These are phyloP conservation scores for Cladorrhinum sp. DNA, from an alignment of 2,329 filamentous ascomycete genomes.

Conservation along the genomic window DNA sequence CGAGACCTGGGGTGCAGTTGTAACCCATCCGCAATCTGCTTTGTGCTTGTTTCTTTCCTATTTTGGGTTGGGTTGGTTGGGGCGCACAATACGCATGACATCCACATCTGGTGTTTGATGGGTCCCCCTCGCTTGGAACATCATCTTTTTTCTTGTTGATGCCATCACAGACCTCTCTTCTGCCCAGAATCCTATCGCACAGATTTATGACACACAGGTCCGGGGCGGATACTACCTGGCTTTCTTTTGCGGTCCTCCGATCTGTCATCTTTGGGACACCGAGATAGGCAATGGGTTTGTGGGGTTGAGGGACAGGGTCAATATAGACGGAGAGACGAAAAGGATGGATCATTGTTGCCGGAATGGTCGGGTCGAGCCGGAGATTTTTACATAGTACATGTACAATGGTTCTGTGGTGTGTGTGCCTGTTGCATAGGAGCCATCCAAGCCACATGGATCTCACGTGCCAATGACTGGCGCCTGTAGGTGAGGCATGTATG, in stretches of 20 bases:
- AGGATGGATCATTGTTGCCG: not conserved
- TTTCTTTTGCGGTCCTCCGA: not conserved
- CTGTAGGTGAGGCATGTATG: not conserved
- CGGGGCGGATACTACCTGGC: not conserved
- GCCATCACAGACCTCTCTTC: not conserved
- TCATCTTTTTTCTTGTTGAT: not conserved
- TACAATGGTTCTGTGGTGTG: not conserved
- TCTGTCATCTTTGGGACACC: not conserved
- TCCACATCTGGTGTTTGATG: not conserved
- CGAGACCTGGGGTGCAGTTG: not conserved
- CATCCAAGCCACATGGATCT: not conserved
- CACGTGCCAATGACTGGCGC: not conserved
- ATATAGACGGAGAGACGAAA: not conserved
- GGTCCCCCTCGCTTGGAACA: not conserved
- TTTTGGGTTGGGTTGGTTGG: not conserved
- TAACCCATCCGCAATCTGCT: not conserved
- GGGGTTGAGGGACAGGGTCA: not conserved
- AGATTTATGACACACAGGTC: not conserved
- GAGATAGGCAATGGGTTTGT: not conserved
- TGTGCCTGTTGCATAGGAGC: not conserved
- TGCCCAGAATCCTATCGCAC: not conserved
- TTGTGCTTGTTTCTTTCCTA: not conserved
- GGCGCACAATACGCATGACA: not conserved
- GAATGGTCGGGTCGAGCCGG: not conserved
- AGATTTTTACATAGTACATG: not conserved